These are phyloP conservation scores for Geum urbanum DNA, from an alignment of 306 rosid genomes.

Conservation along the genomic window DNA sequence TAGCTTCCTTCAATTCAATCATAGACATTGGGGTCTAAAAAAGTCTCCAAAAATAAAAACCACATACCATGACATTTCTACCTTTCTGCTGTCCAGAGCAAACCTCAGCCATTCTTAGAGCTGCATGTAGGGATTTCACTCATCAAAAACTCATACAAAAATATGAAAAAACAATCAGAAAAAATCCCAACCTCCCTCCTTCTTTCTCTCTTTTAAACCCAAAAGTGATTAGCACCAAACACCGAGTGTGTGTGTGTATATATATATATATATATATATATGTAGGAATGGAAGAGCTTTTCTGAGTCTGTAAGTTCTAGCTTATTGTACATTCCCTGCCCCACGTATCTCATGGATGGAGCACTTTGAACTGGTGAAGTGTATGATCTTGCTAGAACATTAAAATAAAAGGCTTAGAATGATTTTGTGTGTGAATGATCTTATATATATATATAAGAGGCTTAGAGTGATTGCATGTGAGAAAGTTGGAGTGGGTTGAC, in stretches of 20 bases:
- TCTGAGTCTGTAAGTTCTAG: too few relatives aligned
- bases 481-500: slow-evolving; percentile 27
- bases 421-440: slow-evolving; percentile 24
- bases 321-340: neutral
- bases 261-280: neutral
- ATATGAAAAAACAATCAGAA: neutral
- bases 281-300: too few relatives aligned
- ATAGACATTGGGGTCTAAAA: neutral
- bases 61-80: neutral
- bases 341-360: neutral
- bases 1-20: neutral
- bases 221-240: neutral
- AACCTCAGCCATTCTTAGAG: slow-evolving; percentile 10
- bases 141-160: neutral
- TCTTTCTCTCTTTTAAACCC: neutral
- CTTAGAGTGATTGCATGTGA: slow-evolving; percentile 24
- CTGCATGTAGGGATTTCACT: neutral
- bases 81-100: neutral
- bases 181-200: slow-evolving; percentile 3
- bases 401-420: neutral
- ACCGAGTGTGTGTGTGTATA: neutral
- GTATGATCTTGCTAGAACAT: neutral
- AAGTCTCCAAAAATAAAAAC: neutral
- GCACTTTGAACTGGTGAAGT: slow-evolving; percentile 12
- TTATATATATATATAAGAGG: neutral